Percentiles rank a stretch among this genome's conserved stretches.
phyloP scores from a whole-genome alignment of 1,284 basidiomycete genomes.

The Naganishia liquefaciens region DNA sequence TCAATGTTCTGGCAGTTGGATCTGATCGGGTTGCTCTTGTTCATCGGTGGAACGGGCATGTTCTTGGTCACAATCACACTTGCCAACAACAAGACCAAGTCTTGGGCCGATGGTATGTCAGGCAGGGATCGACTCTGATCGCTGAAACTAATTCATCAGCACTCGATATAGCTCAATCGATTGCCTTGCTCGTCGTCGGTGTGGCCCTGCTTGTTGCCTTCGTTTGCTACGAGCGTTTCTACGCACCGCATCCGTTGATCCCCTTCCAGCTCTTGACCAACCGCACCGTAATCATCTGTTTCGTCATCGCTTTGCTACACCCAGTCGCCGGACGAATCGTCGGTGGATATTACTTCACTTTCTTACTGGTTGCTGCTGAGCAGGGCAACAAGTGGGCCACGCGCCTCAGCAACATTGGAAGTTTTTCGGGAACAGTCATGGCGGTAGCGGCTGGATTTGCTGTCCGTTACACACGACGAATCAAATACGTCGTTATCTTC shows the following conservation, averaged over 20 bases:
- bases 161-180: constrained; percentile 40
- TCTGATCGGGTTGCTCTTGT: constrained; percentile 48
- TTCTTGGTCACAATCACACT: constrained; percentile 50
- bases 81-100: constrained; percentile 45
- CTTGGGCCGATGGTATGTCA: constrained; percentile 43
- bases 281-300: constrained; percentile 46
- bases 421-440: constrained; percentile 42
- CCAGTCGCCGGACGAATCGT: constrained; percentile 48
- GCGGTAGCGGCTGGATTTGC: constrained; percentile 40
- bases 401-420: constrained; percentile 41
- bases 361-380: constrained; percentile 42
- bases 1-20: constrained; percentile 49
- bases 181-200: constrained; percentile 48
- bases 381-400: constrained; percentile 41
- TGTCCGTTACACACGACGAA: constrained; percentile 38
- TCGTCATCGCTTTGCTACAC: constrained; percentile 46
- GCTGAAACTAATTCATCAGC: neutral
- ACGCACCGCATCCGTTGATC: constrained; percentile 47
- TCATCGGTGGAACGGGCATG: constrained; percentile 47
- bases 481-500: constrained; percentile 48
- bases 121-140: neutral
- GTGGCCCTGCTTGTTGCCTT: constrained; percentile 40
- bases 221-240: constrained; percentile 45
- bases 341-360: constrained; percentile 45
- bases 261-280: constrained; percentile 48